These are phyloP conservation scores for Lentinula aciculospora DNA, from an alignment of 768 basidiomycete species.

Conservation along the genomic window DNA sequence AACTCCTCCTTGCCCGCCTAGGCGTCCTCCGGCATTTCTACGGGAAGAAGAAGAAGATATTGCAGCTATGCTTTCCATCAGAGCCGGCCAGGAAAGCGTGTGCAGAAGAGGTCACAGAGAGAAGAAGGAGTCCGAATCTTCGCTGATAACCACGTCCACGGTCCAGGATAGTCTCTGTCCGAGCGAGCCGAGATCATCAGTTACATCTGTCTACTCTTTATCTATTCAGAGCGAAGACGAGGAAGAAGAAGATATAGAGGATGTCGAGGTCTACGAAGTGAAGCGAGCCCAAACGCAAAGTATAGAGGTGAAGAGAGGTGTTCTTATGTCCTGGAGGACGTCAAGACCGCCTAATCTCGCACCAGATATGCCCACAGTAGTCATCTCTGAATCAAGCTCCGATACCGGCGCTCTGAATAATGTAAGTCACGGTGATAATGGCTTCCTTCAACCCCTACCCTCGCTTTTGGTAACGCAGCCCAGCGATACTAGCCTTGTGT, in stretches of 20 bases:
- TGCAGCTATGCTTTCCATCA: slow-evolving; percentile 18
- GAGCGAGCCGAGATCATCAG: slow-evolving; percentile 13
- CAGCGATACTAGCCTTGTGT: slow-evolving; percentile 27
- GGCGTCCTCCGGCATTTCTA: not conserved
- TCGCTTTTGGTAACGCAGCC: slow-evolving; percentile 26
- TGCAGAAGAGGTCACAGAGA: slow-evolving; percentile 19
- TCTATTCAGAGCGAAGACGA: slow-evolving; percentile 14
- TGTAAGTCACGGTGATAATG: not conserved
- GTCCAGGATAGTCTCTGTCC: slow-evolving; percentile 8
- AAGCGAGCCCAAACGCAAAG: slow-evolving; percentile 43
- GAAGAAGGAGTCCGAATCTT: slow-evolving; percentile 25
- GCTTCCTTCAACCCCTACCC: slow-evolving; percentile 1
- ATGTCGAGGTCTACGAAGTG: slow-evolving; percentile 36
- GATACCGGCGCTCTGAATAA: not conserved
- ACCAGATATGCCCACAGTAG: slow-evolving; percentile 16
- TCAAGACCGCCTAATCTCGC: slow-evolving; percentile 13
- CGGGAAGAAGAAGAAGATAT: slow-evolving; percentile 12
- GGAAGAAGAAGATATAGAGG: slow-evolving; percentile 19
- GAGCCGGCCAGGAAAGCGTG: slow-evolving; percentile 18
- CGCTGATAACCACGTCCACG: slow-evolving; percentile 20
- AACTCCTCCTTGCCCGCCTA: not conserved
- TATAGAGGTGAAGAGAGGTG: slow-evolving; percentile 43
- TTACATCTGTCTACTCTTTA: slow-evolving; percentile 14
- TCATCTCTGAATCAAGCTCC: slow-evolving; percentile 16
- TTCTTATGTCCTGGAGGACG: slow-evolving; percentile 29